These are phyloP conservation scores for Entomortierella parvispora DNA, from an alignment of 192 early-diverging fungal genomes.

Conservation along the genomic window DNA sequence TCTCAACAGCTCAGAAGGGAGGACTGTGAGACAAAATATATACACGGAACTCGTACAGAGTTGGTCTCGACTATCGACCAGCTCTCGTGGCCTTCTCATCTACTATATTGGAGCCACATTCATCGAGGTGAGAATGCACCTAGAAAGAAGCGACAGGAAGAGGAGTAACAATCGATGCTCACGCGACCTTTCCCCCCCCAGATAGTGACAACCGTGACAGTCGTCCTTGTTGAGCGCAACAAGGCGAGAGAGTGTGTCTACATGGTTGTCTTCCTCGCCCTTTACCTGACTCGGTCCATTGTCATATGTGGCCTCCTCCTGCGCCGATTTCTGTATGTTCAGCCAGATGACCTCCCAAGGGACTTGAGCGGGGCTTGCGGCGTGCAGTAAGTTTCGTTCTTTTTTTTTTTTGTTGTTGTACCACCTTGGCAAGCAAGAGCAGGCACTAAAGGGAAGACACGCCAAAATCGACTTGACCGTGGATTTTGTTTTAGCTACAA, in stretches of 20 bases:
- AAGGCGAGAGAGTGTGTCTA: conserved; percentile 13
- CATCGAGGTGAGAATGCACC: conserved; percentile 15
- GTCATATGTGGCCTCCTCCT: conserved; percentile 17
- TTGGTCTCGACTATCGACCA: conserved; percentile 36
- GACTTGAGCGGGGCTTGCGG: conserved; percentile 30
- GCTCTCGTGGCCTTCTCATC: conserved; percentile 25
- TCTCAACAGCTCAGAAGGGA: conserved; percentile 13
- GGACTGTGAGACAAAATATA: conserved; percentile 19
- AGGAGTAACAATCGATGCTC: background rate
- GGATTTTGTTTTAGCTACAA: conserved; percentile 25
- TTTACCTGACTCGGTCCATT: conserved; percentile 33
- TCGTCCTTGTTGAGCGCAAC: conserved; percentile 20
- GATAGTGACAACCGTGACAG: conserved; percentile 21
- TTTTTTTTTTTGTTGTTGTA: conserved; percentile 4
- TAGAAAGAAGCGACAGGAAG: no score
- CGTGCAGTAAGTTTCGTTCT: conserved; percentile 33
- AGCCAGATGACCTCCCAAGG: conserved; percentile 38
- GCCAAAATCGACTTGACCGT: background rate
- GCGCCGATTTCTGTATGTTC: conserved; percentile 37
- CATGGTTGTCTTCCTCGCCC: conserved; percentile 19
- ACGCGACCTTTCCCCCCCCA: background rate
- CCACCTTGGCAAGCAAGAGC: no score
- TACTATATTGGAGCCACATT: conserved; percentile 31
- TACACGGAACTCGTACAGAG: conserved; percentile 24
- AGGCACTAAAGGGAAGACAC: background rate